Percentiles rank a stretch among this genome's conserved stretches.
Conservation (phyloP, 306 rosid species). For the Cicer arietinum region DNA sequence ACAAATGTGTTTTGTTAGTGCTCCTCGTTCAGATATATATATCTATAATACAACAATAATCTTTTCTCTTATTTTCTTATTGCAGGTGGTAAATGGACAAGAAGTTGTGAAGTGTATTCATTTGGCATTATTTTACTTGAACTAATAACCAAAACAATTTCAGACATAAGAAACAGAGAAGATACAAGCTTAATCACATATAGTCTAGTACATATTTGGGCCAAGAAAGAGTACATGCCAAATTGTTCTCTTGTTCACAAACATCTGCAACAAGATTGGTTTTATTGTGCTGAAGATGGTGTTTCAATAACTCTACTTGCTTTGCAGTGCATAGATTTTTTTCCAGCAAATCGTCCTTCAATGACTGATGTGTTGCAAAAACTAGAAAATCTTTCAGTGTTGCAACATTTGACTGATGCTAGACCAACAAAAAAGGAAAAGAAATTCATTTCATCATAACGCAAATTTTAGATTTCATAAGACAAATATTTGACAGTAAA, state of each 20-base stretch:
- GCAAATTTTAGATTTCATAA: neutral
- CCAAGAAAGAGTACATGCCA: conserved; percentile 64
- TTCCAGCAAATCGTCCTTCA: conserved; percentile 45
- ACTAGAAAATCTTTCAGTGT: conserved; percentile 36
- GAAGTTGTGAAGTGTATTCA: conserved; percentile 58
- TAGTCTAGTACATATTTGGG: conserved; percentile 60
- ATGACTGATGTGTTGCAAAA: conserved; percentile 35
- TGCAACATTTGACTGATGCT: conserved; percentile 36
- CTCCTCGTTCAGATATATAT: no score
- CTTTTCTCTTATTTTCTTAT: neutral
- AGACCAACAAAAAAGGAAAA: conserved; percentile 49
- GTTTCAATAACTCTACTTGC: conserved; percentile 53
- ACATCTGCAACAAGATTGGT: conserved; percentile 62
- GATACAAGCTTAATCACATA: conserved; percentile 34
- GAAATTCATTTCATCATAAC: neutral
- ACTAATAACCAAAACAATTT: conserved; percentile 55
- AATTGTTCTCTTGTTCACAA: conserved; percentile 59
- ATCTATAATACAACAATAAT: neutral
- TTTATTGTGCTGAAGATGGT: conserved; percentile 57
- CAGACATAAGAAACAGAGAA: conserved; percentile 31
- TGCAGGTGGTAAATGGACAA: conserved; percentile 54
- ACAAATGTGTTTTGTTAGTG: no score
- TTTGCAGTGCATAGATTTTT: conserved; percentile 52
- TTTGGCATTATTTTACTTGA: conserved; percentile 65
- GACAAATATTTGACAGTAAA: neutral